phyloP scores from a whole-genome alignment of 2,329 filamentous ascomycete genomes.

The Alternaria rosae region DNA sequence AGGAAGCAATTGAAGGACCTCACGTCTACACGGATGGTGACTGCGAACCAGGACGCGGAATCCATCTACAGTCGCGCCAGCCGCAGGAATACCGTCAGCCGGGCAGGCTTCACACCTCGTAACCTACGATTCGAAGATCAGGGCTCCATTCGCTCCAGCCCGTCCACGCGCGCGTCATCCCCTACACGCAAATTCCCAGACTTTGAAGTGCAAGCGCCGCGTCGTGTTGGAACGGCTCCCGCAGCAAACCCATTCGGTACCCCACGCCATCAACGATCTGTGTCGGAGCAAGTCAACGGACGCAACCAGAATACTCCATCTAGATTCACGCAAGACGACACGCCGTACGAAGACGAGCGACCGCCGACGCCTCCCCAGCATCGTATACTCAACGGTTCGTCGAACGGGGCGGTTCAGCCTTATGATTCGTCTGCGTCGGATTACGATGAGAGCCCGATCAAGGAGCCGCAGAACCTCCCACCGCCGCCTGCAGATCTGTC shows the following conservation, averaged over 20 bases:
- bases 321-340: slow-evolving; percentile 49
- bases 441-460: slow-evolving; percentile 38
- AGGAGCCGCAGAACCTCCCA: slow-evolving; percentile 39
- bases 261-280: slow-evolving; percentile 57
- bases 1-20: slow-evolving; percentile 86
- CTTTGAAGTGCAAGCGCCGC: slow-evolving; percentile 38
- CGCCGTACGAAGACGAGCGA: slow-evolving; percentile 39
- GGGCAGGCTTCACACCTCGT: slow-evolving; percentile 49
- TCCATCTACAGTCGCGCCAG: slow-evolving; percentile 51
- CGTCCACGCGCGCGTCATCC: slow-evolving; percentile 54
- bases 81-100: slow-evolving; percentile 55
- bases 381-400: slow-evolving; percentile 27
- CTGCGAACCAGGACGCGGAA: slow-evolving; percentile 32
- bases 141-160: slow-evolving; percentile 52
- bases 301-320: slow-evolving; percentile 53
- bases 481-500: slow-evolving; percentile 46
- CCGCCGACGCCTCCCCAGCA: slow-evolving; percentile 55
- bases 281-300: slow-evolving; percentile 56
- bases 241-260: slow-evolving; percentile 32
- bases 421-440: slow-evolving; percentile 43
- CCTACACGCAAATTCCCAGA: slow-evolving; percentile 43
- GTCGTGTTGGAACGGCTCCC: slow-evolving; percentile 56
- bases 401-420: slow-evolving; percentile 29
- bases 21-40: slow-evolving; percentile 78
- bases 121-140: slow-evolving; percentile 55